phyloP scores from a whole-genome alignment of 768 basidiomycete genomes.

The Tylopilus intermedius region DNA sequence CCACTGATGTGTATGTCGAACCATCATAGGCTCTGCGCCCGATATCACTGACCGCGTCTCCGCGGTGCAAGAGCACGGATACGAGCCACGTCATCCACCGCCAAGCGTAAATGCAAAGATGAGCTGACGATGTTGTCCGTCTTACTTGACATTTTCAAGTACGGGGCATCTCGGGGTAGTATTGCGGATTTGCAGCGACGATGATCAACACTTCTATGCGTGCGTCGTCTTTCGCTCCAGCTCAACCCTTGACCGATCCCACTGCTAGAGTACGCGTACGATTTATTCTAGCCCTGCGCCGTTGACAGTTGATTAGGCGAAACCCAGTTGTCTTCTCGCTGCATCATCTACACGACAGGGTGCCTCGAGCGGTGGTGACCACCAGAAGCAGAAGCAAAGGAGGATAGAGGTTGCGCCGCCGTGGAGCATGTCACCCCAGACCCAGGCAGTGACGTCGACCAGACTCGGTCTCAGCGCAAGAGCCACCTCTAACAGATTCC shows the following conservation, averaged over 20 bases:
- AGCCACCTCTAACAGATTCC: too few relatives aligned
- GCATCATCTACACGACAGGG: too few relatives aligned
- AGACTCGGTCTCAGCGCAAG: too few relatives aligned
- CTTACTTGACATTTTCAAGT: slow-evolving; percentile 64
- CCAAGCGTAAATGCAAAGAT: slow-evolving; percentile 41
- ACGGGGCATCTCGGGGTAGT: slow-evolving; percentile 77
- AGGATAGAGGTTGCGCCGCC: too few relatives aligned
- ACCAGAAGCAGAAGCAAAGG: too few relatives aligned
- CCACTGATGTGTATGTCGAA: slow-evolving; percentile 58
- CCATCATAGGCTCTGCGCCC: not conserved
- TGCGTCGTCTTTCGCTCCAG: slow-evolving; percentile 26
- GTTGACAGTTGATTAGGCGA: too few relatives aligned
- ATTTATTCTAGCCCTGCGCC: slow-evolving; percentile 66
- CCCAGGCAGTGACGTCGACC: too few relatives aligned
- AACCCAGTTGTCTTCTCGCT: too few relatives aligned
- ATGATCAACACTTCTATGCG: slow-evolving; percentile 99
- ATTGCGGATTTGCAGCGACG: slow-evolving; percentile 89
- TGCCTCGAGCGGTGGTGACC: too few relatives aligned
- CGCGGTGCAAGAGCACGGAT: slow-evolving; percentile 88
- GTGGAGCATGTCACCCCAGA: too few relatives aligned
- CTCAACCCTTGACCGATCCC: slow-evolving; percentile 30
- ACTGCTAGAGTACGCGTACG: slow-evolving; percentile 84
- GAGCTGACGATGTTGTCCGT: slow-evolving; percentile 54
- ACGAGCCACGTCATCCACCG: slow-evolving; percentile 59
- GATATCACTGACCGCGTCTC: slow-evolving; percentile 5